Conservation (phyloP, 2,329 filamentous ascomycete genomes). For the Colletotrichum aenigma region DNA sequence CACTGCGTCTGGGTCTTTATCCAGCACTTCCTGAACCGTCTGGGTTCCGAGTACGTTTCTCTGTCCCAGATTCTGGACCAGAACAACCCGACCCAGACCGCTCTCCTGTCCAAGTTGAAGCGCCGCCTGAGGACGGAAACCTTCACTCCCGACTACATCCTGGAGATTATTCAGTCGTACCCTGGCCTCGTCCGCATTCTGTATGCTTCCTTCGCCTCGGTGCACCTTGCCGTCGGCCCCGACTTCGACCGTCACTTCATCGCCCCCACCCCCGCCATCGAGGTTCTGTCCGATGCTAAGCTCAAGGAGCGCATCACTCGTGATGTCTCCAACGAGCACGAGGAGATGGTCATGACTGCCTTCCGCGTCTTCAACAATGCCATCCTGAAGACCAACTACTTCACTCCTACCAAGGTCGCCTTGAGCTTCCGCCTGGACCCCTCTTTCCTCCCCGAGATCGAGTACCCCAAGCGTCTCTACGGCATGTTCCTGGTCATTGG, state of each 20-base stretch:
- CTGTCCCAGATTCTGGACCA: conserved; percentile 80
- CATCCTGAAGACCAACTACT: conserved; percentile 97
- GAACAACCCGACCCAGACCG: conserved; percentile 57
- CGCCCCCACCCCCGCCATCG: conserved; percentile 59
- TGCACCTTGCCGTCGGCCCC: conserved; percentile 68
- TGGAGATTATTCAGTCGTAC: conserved; percentile 93
- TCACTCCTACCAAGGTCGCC: conserved; percentile 96
- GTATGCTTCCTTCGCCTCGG: conserved; percentile 89
- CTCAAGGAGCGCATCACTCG: conserved; percentile 79
- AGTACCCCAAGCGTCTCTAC: conserved; percentile 92
- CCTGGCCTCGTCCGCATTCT: conserved; percentile 84
- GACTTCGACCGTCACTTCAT: conserved; percentile 56
- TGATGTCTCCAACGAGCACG: conserved; percentile 89
- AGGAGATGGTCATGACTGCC: conserved; percentile 96
- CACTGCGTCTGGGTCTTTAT: conserved; percentile 98
- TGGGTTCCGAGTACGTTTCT: conserved; percentile 90
- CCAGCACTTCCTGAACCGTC: conserved; percentile 95
- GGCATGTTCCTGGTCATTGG: conserved; percentile 99
- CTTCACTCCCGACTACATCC: conserved; percentile 97
- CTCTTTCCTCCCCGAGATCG: conserved; percentile 83
- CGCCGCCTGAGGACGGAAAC: conserved; percentile 93
- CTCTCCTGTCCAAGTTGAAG: conserved; percentile 73
- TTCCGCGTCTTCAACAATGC: conserved; percentile 95
- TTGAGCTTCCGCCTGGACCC: conserved; percentile 95
- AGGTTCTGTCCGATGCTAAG: conserved; percentile 76